phyloP scores from a whole-genome alignment of 306 rosid species.

The Castanea crenata region DNA sequence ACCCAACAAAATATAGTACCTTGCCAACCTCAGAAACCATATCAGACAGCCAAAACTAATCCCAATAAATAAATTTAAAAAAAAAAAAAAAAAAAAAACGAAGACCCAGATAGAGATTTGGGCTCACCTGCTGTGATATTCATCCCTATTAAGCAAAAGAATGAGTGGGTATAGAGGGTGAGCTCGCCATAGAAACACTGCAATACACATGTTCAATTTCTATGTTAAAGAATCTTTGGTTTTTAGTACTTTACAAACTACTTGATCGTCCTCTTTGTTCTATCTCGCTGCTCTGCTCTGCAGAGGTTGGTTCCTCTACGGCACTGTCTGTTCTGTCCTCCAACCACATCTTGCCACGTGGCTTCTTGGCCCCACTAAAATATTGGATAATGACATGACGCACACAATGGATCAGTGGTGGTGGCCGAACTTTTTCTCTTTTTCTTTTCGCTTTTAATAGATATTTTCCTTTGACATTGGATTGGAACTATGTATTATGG shows the following conservation, averaged over 20 bases:
- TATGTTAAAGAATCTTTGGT: neutral
- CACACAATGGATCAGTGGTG: too few relatives aligned
- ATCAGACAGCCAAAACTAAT: neutral
- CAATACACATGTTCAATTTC: slow-evolving; percentile 49
- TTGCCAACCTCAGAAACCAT: neutral
- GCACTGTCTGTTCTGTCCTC: neutral
- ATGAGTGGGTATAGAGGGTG: slow-evolving; percentile 63
- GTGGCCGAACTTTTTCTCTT: too few relatives aligned
- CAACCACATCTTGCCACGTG: neutral
- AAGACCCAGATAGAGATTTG: neutral
- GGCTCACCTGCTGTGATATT: slow-evolving; percentile 53
- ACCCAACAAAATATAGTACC: neutral
- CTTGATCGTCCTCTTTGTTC: neutral
- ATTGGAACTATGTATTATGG: too few relatives aligned
- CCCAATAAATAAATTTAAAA: neutral
- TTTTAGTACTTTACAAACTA: neutral
- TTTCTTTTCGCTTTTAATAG: too few relatives aligned
- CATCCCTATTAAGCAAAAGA: slow-evolving; percentile 60
- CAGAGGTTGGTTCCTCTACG: neutral
- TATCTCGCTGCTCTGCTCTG: neutral
- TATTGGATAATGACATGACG: too few relatives aligned
- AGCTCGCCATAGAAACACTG: slow-evolving; percentile 63
- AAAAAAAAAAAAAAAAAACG: neutral
- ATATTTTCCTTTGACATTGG: too few relatives aligned
- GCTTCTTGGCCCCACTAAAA: too few relatives aligned